Conservation (phyloP, 202 grass and related monocot genomes). For the Elaeis oleifera region DNA sequence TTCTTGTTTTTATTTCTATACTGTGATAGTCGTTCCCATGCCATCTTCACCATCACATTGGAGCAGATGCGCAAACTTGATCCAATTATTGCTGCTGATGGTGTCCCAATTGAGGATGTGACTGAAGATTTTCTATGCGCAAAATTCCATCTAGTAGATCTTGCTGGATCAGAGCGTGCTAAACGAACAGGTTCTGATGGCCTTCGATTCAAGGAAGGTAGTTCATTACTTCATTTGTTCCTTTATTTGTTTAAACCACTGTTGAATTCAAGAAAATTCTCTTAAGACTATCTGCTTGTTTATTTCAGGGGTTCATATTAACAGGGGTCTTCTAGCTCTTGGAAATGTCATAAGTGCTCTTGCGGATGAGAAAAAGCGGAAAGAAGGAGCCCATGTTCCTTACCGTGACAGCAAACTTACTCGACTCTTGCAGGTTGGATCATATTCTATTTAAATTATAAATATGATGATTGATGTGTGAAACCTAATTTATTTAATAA, state of each 20-base stretch:
- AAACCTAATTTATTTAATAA: too few relatives aligned
- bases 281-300: neutral
- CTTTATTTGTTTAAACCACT: neutral
- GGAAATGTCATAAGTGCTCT: slow-evolving; percentile 23
- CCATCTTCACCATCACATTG: slow-evolving; percentile 26
- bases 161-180: slow-evolving; percentile 19
- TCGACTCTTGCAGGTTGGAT: slow-evolving; percentile 19
- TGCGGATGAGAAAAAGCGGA: slow-evolving; percentile 20
- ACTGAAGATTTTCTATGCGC: slow-evolving; percentile 11
- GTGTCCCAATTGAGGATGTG: slow-evolving; percentile 6
- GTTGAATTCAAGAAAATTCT: neutral
- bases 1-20: slow-evolving; percentile 10
- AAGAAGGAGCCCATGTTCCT: slow-evolving; percentile 18
- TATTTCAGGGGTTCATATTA: slow-evolving; percentile 20
- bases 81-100: neutral
- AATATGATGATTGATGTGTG: too few relatives aligned
- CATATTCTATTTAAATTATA: neutral
- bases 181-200: slow-evolving; percentile 18
- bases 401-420: slow-evolving; percentile 21
- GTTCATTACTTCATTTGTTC: neutral
- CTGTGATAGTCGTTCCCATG: slow-evolving; percentile 18
- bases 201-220: slow-evolving; percentile 21
- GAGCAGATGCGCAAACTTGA: slow-evolving; percentile 18
- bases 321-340: slow-evolving; percentile 20
- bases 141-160: slow-evolving; percentile 14